Percentiles rank a stretch among this genome's conserved stretches.
Conservation (phyloP, 768 basidiomycete genomes). For the Coprinopsis sp. region DNA sequence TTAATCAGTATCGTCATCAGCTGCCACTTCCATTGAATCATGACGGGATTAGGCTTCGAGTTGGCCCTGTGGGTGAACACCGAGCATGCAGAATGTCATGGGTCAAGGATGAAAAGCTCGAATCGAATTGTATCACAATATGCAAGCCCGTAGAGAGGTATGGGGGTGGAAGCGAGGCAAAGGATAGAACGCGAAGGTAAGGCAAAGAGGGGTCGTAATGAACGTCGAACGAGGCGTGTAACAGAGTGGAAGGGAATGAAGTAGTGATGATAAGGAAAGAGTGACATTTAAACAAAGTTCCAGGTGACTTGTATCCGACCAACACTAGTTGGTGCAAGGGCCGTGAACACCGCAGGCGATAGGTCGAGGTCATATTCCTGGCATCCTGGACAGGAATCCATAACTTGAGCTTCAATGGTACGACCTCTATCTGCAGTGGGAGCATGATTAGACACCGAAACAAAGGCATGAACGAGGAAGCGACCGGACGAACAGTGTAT, state of each 20-base stretch:
- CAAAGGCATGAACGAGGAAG: not conserved
- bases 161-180: too few species aligned
- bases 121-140: too few species aligned
- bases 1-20: not conserved
- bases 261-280: not conserved
- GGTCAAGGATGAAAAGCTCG: too few species aligned
- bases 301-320: conserved; percentile 23
- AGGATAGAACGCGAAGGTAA: too few species aligned
- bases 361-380: conserved; percentile 23
- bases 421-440: conserved; percentile 20
- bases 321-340: conserved; percentile 21
- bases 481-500: conserved; percentile 17
- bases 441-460: not conserved
- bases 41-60: too few species aligned
- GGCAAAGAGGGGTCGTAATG: too few species aligned
- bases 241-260: not conserved
- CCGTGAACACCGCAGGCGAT: conserved; percentile 22
- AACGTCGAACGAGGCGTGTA: not conserved
- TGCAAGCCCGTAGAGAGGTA: too few species aligned
- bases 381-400: conserved; percentile 29
- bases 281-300: conserved; percentile 16
- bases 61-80: too few species aligned
- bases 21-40: too few species aligned
- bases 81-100: too few species aligned
- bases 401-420: conserved; percentile 19